phyloP scores from a whole-genome alignment of 2,329 filamentous ascomycete species.

The Fusarium nanum region DNA sequence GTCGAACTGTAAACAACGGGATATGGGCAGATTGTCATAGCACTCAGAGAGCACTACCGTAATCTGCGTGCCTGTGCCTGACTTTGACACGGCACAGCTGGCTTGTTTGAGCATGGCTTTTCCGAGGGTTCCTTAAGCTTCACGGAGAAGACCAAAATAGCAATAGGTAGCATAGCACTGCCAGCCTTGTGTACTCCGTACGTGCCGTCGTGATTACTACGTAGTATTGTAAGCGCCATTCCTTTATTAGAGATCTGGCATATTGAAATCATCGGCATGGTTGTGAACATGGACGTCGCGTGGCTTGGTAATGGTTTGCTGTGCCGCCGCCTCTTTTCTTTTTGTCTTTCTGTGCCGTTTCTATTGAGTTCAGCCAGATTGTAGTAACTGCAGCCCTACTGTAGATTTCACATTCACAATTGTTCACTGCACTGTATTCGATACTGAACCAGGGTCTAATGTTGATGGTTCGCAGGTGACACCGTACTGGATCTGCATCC shows the following conservation, averaged over 20 bases:
- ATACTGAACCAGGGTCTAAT: conserved; percentile 16
- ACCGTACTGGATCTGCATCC: conserved; percentile 39
- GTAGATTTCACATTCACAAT: conserved; percentile 9
- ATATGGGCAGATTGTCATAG: conserved; percentile 16
- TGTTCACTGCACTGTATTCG: neutral
- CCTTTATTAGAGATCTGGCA: conserved; percentile 12
- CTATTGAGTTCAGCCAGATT: neutral
- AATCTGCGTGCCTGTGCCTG: conserved; percentile 20
- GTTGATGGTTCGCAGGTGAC: conserved; percentile 35
- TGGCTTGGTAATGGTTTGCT: conserved; percentile 14
- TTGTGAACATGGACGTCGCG: neutral
- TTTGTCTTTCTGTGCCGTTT: conserved; percentile 7
- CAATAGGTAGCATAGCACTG: neutral
- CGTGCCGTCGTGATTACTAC: neutral
- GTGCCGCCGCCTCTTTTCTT: conserved; percentile 33
- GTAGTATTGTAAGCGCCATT: neutral
- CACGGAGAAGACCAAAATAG: conserved; percentile 36
- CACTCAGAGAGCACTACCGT: neutral
- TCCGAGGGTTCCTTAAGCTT: conserved; percentile 10
- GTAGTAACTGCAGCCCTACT: conserved; percentile 28
- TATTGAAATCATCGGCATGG: conserved; percentile 12
- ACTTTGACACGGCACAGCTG: conserved; percentile 13
- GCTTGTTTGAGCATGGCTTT: conserved; percentile 7
- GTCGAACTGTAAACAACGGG: conserved; percentile 20
- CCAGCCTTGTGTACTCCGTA: conserved; percentile 16